Base-by-base conservation (phyloP, 106 monocot genomes). In the Cymbidium sinense region DNA sequence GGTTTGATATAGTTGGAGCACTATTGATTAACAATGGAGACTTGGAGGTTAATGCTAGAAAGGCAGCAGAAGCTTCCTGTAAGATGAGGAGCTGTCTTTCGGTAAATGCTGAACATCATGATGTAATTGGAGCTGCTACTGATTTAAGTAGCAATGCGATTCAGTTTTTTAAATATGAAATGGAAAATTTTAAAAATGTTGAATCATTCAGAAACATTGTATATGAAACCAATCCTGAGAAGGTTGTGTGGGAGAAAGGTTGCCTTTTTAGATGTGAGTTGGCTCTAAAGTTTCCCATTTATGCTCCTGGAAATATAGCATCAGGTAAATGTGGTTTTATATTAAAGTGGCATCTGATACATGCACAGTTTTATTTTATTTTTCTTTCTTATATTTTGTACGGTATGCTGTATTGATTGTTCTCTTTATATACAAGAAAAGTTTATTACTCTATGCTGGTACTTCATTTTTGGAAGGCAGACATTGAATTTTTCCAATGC, bases 1-100 rank as follows among this genome's bases (percentile, higher is more conserved):
- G 98, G 70, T 88, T 98, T 73, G 84, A 88, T 80, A 84, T 98
- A 36, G 79, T 98, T 3, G 98, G 98, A 64, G 94, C 92, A 47
- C 67, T 98, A 62, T 84, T 72, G 79, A 80, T 92, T 75, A 72
- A 79, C 3, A 41, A 85, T 77, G 79, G 76, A 44, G 77, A 70
- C 30, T 43, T 20, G 28, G 90, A 89, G 77, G 84, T 81, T 84
- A 78, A 82, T 87, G 83, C 89, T 62, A 70, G 20, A 2, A 91
- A 88, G 65, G 94, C 90, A n/a, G 28, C 91, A 62, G 82, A 87
- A 50, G 80, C 69, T 29, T 78, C 90, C 34, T 78, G 80, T 77
- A 80, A 70, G 75, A 43, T 98, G 79, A 90, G 88, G 50, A 77
- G 79, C 28, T 33, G 39, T 78, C 86, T 98, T 83, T 82, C 75